These are phyloP conservation scores for Aspergillus versicolor DNA, from an alignment of 2,329 filamentous ascomycete species.

Conservation along the genomic window DNA sequence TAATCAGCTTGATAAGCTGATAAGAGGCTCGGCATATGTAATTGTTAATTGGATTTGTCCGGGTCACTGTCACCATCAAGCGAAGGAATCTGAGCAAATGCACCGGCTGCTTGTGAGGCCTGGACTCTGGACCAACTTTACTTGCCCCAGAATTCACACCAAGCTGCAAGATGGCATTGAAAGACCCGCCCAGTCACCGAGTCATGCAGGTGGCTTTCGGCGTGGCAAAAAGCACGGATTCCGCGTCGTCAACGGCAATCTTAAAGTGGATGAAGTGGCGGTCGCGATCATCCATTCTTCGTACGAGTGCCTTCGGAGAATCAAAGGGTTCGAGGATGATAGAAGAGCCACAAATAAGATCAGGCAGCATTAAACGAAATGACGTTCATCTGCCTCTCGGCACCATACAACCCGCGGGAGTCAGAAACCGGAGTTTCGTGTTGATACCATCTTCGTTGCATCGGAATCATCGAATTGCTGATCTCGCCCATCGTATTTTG, in stretches of 20 bases:
- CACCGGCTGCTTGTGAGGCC: neutral
- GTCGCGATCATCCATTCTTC: neutral
- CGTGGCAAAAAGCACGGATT: constrained; percentile 8
- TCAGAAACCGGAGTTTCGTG: neutral
- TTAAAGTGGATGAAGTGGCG: constrained; percentile 13
- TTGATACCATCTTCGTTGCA: neutral
- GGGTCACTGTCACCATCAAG: neutral
- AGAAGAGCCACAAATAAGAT: neutral
- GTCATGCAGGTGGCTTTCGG: constrained; percentile 7
- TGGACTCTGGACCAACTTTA: neutral
- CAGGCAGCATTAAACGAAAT: neutral
- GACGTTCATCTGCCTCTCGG: neutral
- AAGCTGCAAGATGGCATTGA: neutral
- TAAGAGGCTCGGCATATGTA: constrained; percentile 6
- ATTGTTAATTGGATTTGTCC: neutral
- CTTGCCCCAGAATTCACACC: neutral
- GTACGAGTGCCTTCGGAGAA: neutral
- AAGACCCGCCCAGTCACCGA: neutral
- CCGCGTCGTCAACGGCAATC: neutral
- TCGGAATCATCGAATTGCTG: neutral
- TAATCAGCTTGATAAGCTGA: constrained; percentile 9
- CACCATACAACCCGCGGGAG: neutral
- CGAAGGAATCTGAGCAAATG: neutral
- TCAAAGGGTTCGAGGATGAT: neutral
- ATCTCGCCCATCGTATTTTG: neutral